Conservation (phyloP, 257 asterid genomes). For the Voacanga thouarsii region DNA sequence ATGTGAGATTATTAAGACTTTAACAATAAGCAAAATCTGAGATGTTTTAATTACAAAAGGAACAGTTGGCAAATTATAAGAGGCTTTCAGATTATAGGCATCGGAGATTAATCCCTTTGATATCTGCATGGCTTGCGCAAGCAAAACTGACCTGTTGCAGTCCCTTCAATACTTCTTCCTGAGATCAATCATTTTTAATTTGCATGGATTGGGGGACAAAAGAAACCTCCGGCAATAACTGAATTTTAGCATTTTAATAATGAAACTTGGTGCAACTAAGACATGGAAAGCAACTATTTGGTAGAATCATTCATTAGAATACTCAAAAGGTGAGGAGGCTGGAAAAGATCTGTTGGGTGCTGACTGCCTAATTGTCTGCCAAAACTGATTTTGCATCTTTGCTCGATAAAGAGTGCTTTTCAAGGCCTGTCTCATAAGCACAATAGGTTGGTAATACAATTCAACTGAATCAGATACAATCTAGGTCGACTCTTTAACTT, state of each 20-base stretch:
- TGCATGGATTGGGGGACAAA: slow-evolving; percentile 4
- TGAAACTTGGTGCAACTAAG: slow-evolving; percentile 3
- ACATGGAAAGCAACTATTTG: slow-evolving; percentile 19
- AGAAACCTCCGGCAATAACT: neutral
- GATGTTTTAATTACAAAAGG: neutral
- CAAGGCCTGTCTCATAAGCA: too few species aligned
- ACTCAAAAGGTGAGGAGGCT: neutral
- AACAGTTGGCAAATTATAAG: neutral
- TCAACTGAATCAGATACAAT: too few species aligned
- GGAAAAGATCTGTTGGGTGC: neutral
- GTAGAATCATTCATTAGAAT: slow-evolving; percentile 1
- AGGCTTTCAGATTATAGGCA: neutral
- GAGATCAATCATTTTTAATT: neutral
- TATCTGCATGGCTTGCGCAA: slow-evolving; percentile 1
- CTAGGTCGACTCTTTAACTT: too few species aligned
- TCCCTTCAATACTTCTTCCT: neutral
- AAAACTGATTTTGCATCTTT: neutral
- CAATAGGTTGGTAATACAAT: too few species aligned
- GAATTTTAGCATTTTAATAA: neutral
- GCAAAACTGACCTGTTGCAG: neutral
- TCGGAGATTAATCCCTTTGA: neutral
- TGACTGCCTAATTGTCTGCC: neutral
- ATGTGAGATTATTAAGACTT: neutral
- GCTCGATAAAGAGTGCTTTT: too few species aligned
- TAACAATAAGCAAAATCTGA: neutral